phyloP scores from a whole-genome alignment of 345 rosid genomes.

The Moricandia moricandioides region DNA sequence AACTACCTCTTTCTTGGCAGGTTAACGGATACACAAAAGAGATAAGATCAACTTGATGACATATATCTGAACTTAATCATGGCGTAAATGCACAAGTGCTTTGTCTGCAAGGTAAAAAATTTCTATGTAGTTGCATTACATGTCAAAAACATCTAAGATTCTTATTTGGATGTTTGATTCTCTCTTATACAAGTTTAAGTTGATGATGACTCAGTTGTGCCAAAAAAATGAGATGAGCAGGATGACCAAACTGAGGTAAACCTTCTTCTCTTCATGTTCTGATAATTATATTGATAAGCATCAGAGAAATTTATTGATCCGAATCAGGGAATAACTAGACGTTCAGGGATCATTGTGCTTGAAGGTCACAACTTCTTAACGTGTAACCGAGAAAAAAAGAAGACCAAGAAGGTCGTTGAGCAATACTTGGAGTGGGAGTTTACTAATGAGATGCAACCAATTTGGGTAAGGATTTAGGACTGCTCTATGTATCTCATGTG shows the following conservation, averaged over 20 bases:
- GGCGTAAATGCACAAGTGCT: background rate
- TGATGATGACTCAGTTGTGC: constrained; percentile 83
- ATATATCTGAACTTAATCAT: background rate
- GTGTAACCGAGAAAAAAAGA: constrained; percentile 65
- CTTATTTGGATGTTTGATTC: background rate
- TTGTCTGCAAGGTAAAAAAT: background rate
- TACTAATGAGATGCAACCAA: too few species aligned
- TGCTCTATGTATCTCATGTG: background rate
- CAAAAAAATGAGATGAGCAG: constrained; percentile 43
- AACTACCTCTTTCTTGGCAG: constrained; percentile 52
- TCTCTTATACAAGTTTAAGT: constrained; percentile 69
- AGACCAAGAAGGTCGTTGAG: constrained; percentile 46
- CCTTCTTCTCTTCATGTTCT: background rate
- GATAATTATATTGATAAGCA: background rate
- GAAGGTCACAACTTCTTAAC: too few species aligned
- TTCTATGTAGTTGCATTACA: too few species aligned
- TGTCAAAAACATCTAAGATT: background rate
- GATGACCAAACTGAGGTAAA: constrained; percentile 61
- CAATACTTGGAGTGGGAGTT: background rate
- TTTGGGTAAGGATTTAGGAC: too few species aligned
- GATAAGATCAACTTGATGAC: constrained; percentile 39
- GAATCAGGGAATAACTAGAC: too few species aligned
- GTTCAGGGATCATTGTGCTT: too few species aligned
- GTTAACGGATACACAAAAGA: constrained; percentile 92
- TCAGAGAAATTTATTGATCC: background rate